Conservation (phyloP, 2,329 filamentous ascomycete species). For the Grosmannia serpens region DNA sequence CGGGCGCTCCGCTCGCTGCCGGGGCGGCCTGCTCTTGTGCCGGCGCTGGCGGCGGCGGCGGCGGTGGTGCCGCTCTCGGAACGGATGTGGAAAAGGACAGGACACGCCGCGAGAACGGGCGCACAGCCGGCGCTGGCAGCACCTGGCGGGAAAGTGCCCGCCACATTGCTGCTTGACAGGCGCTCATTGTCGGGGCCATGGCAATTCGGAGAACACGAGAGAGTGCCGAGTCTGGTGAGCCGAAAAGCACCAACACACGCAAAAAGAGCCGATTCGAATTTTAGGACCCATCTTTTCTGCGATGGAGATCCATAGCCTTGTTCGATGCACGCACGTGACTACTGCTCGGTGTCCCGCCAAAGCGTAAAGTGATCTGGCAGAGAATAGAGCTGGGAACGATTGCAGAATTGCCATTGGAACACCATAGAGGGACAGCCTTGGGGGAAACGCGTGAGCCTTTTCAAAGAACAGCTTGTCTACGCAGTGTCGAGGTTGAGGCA, state of each 20-base stretch:
- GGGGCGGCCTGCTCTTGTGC: background rate
- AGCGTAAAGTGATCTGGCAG: background rate
- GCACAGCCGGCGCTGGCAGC: constrained; percentile 12
- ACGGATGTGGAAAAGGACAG: constrained; percentile 25
- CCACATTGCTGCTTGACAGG: constrained; percentile 38
- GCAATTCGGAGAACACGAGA: background rate
- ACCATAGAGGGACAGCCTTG: background rate
- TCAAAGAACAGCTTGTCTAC: background rate
- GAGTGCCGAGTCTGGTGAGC: background rate
- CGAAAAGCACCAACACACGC: background rate
- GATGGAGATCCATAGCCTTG: background rate
- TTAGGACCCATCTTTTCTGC: constrained; percentile 1
- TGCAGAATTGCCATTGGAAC: background rate
- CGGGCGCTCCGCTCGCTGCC: background rate
- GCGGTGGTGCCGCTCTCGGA: constrained; percentile 8
- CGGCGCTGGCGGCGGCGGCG: constrained; percentile 4
- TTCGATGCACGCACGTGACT: background rate
- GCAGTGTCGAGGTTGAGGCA: background rate
- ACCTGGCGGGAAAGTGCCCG: constrained; percentile 25
- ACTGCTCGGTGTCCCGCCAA: background rate
- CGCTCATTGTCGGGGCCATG: constrained; percentile 22
- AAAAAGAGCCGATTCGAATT: background rate
- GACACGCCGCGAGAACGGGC: constrained; percentile 14
- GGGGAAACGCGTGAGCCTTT: background rate
- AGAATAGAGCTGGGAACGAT: background rate